Conservation (phyloP, 106 monocot species). For the Dendrobium huoshanense region DNA sequence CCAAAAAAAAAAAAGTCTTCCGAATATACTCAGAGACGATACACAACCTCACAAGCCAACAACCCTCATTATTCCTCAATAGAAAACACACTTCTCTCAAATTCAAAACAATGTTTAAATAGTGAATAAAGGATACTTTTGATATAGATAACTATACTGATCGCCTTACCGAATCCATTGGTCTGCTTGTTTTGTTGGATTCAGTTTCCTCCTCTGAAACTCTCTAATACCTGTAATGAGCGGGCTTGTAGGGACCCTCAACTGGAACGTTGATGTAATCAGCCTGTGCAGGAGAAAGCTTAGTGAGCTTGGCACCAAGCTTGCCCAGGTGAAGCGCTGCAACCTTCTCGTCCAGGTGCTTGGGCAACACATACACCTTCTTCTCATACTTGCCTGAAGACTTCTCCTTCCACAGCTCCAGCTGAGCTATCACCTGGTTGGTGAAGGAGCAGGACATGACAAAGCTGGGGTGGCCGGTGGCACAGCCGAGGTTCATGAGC, state of each 20-base stretch:
- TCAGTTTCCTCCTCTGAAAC: no score
- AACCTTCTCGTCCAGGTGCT: constrained; percentile 68
- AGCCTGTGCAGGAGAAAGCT: constrained; percentile 44
- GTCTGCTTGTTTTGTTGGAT: no score
- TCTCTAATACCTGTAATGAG: constrained; percentile 42
- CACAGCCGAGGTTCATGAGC: constrained; percentile 26
- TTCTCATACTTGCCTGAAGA: constrained; percentile 50
- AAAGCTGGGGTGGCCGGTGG: constrained; percentile 26
- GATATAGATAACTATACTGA: no score
- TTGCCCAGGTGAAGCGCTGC: constrained; percentile 55
- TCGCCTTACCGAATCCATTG: no score
- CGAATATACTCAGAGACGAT: no score
- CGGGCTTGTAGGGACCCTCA: constrained; percentile 62
- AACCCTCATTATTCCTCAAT: no score
- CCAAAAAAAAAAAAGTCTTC: no score
- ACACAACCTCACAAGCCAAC: no score
- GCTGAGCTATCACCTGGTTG: constrained; percentile 17
- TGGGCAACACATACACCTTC: constrained; percentile 62
- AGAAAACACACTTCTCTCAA: no score
- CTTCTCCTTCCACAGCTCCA: constrained; percentile 66
- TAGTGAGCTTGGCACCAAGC: constrained; percentile 57
- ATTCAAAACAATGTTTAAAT: no score
- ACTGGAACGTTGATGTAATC: constrained; percentile 49
- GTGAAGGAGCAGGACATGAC: constrained; percentile 35
- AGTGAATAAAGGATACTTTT: no score